Evolutionary conservation across 2,329 filamentous ascomycete species (phyloP), one percentile per base, ranked within the genome.

Genomic region (Arthrobotrys megalospora): DNA sequence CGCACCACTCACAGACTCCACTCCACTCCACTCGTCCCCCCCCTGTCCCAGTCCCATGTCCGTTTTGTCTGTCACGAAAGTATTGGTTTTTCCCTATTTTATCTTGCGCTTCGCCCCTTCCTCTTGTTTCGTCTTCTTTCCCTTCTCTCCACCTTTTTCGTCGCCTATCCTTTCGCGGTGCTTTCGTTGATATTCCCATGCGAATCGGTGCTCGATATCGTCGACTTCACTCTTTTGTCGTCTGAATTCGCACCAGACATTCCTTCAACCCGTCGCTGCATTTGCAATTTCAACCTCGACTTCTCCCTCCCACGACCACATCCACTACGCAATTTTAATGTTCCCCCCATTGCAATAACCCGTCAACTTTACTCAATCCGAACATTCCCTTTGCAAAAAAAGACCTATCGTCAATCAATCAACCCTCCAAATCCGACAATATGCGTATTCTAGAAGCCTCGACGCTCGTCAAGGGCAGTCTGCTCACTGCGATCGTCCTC

Each of bases 401-500:
- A 21, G 4, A 34, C n/a, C n/a, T 16, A 16, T 45, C 11, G 2
- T 16, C 41, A 16, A 21, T 47, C 41, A 14, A 36, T 48, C 24
- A 36, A 48, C 16, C 12, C 24, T 28, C 24, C 24, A 28, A 28
- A 28, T 43, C 58, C 43, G 24, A 65, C 38, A 55, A 55, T 34
- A 76, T 76, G 72, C 64, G 64, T 55, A 45, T 69, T 36, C 45
- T 76, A 36, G 43, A 76, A 58, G 53, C 72, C 6, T 63, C 72
- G 21, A 66, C 73, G 12, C 34, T 77, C 52, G 60, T 71, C n/a
- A 71, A 77, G 45, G 47, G 41, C 60, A 60, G 75, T 41, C 63
- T 78, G 10, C 36, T 78, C 28, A 58, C 75, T 28, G 75, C 67
- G n/a, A 63, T 78, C 50, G 53, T 64, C 21, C 75, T 78, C 24